Base-by-base conservation (phyloP, 805 yeast species). In the Danielia oregonensis region DNA sequence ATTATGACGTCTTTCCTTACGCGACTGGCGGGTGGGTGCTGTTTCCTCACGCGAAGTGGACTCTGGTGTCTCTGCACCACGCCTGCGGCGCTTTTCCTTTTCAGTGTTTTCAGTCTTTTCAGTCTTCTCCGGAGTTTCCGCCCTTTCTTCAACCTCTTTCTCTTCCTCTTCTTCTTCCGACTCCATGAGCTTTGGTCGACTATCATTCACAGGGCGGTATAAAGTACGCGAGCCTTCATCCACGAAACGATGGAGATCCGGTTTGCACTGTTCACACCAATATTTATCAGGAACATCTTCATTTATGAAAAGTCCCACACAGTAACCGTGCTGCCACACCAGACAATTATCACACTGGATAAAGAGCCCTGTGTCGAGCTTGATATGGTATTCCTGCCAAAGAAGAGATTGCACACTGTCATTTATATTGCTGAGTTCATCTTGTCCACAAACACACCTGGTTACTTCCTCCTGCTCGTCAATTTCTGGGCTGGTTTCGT, bases 311-410 rank as follows among this genome's bases (percentile, higher is more conserved):
- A 91, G 78, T 1, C 96, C 95, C 24, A 91, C 96, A 66, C 98
- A 91, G 61, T 71, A 86, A 2, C 97, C 97, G 57, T 91, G 98
- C 59, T 91, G 98, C 98, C 98, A 91, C 6, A 83, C 96, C 13
- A 86, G 79, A 63, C 98, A 91, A 43, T 74, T 72, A 52, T 93
- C 98, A 70, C 94, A 84, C 52, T 84, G 93, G 46, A 84, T 84
- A 53, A 76, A 84, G 32, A 83, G 68, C 2, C 91, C 93, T 13
- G 70, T 63, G 39, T 74, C 78, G 32, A 60, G 52, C 34, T 61
- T 61, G 36, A 67, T 61, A 30, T 46, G 52, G 43, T 59, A 66
- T 32, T 66, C 70, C 13, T 43, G 46, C 24, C 29, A 34, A 18
- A 67, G 49, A 22, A 64, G 39, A 2, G 44, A 44, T 23, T 42